A percentile compares a stretch with the other conserved stretches of the same genome.
These are phyloP conservation scores for Hypsizygus marmoreus DNA, from an alignment of 768 basidiomycete species.

Conservation along the genomic window DNA sequence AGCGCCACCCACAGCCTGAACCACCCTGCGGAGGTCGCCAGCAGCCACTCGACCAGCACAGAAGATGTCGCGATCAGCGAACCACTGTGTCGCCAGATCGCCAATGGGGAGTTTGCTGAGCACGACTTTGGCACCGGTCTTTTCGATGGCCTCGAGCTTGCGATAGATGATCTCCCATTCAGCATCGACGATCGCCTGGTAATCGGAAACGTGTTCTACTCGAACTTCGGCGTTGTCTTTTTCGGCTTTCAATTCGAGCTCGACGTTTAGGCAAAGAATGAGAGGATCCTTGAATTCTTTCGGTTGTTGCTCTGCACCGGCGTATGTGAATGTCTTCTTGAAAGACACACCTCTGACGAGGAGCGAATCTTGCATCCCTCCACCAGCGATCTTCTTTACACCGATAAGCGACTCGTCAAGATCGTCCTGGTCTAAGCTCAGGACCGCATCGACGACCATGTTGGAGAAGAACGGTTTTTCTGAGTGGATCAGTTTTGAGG, in stretches of 20 bases:
- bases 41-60: constrained; percentile 95
- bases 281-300: constrained; percentile 89
- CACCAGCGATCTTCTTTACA: constrained; percentile 96
- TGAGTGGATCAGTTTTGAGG: constrained; percentile 97
- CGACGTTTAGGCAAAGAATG: constrained; percentile 93
- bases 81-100: constrained; percentile 98
- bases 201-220: constrained; percentile 95
- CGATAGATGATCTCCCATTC: constrained; percentile 99
- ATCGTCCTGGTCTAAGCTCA: constrained; percentile 88
- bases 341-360: constrained; percentile 92
- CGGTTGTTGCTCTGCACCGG: constrained; percentile 98
- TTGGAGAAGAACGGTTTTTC: constrained; percentile 99
- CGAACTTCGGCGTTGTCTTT: constrained; percentile 99
- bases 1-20: constrained; percentile 93
- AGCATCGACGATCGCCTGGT: constrained; percentile 98
- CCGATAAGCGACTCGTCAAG: constrained; percentile 96
- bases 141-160: constrained; percentile 93
- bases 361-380: constrained; percentile 95
- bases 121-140: constrained; percentile 96
- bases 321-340: constrained; percentile 99
- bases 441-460: constrained; percentile 98
- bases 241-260: constrained; percentile 97
- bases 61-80: constrained; percentile 98
- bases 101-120: constrained; percentile 98
- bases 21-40: constrained; percentile 89